Evolutionary conservation across 495 filamentous ascomycete genomes (phyloP), one percentile per base, ranked within the genome.

Genomic region (Trichoderma asperelloides): DNA sequence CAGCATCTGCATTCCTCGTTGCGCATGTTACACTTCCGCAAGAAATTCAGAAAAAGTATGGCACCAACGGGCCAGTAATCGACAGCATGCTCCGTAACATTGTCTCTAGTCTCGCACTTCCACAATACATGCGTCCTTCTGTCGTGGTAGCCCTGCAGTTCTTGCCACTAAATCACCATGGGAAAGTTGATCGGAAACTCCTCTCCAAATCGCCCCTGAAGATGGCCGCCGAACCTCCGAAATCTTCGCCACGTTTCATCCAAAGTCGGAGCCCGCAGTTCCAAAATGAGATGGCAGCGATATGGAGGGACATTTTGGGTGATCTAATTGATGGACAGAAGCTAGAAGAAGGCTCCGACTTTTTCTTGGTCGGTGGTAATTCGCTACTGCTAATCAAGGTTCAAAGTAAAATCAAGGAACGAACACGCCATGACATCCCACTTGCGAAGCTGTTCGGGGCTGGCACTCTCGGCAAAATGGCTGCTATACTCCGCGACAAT

Each of bases 81-180:
- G 64, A 69, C 51, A 69, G 43, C 15, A 69, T 43, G 40, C 68
- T 69, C 2, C 64, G 39, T 49, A 65, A 69, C 23, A 43, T 70
- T 33, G 33, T 21, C 30, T 16, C 25, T 27, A 37, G 67, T 18
- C 68, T 82, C 18, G 74, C 75, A 1, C 57, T 83, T 16, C 81
- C 81, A 8, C 68, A 65, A 62, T 82, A 81, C 68, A 81, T 82
- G 78, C 68, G 71, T 11, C 82, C 82, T 0, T 73, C 74, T 4
- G 64, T 74, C 9, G 63, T 77, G 0, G 69, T 84, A 16, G 66
- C 72, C 0, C 33, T 83, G n/a, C 68, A 75, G 1, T 30, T 30
- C 0, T 63, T 85, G 39, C 81, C 81, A 0, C 68, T 75, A 12
- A 84, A 67, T n/a, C 69, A 68, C 9, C 74, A 76, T 25, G 74